Conservation (phyloP, 148 eudicot genomes). For the Fallopia convolvulus region DNA sequence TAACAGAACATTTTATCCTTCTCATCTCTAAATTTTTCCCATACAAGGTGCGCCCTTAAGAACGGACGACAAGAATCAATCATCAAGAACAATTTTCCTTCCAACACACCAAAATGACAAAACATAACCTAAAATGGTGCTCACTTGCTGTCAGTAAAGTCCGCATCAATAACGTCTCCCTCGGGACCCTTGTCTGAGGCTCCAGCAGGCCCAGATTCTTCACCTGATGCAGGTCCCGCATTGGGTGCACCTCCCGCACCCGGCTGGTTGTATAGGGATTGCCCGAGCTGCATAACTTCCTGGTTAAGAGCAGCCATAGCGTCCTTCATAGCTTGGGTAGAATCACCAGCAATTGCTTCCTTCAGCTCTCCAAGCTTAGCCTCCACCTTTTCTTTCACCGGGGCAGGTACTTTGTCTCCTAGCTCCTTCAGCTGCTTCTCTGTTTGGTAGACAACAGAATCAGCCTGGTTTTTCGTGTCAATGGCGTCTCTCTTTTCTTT, state of each 20-base stretch:
- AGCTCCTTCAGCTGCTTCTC: conserved; percentile 89
- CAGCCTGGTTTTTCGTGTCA: conserved; percentile 95
- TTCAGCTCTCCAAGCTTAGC: conserved; percentile 78
- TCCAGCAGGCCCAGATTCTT: conserved; percentile 45
- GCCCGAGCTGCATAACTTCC: conserved; percentile 95
- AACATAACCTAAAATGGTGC: neutral
- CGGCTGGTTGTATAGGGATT: conserved; percentile 82
- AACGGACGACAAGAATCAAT: neutral
- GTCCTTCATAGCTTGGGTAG: conserved; percentile 75
- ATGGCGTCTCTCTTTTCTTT: conserved; percentile 95
- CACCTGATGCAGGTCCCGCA: conserved; percentile 58
- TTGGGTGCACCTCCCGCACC: conserved; percentile 52
- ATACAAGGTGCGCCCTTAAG: neutral
- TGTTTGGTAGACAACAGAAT: conserved; percentile 85
- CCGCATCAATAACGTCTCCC: conserved; percentile 94
- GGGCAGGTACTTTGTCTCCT: conserved; percentile 83
- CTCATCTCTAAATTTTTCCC: neutral
- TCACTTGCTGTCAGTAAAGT: conserved; percentile 84
- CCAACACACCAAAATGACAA: neutral
- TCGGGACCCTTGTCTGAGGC: conserved; percentile 74
- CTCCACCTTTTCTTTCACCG: conserved; percentile 88
- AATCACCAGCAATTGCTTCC: conserved; percentile 62
- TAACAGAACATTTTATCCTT: neutral
- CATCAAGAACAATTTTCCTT: neutral
- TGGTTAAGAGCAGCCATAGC: conserved; percentile 88